Evolutionary conservation across 768 basidiomycete genomes (phyloP).

Genomic region (Hygrocybe coccinea): DNA sequence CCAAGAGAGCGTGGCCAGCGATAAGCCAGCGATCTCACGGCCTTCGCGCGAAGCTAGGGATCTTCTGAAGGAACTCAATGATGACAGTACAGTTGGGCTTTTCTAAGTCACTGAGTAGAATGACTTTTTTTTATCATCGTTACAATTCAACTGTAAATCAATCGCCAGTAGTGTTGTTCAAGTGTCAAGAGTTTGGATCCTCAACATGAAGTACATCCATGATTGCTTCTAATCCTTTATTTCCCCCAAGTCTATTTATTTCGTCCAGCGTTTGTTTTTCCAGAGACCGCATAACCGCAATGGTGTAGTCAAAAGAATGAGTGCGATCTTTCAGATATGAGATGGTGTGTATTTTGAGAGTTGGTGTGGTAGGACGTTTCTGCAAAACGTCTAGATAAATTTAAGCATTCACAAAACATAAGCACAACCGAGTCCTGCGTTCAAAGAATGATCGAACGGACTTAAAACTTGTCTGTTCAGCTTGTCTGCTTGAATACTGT

Average conservation of each 20-base stretch:
- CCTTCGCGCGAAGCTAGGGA: constrained; percentile 84
- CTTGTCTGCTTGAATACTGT: constrained; percentile 74
- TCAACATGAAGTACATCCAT: constrained; percentile 8
- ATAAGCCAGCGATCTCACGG: constrained; percentile 66
- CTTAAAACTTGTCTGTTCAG: constrained; percentile 81
- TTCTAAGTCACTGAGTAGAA: too few species aligned
- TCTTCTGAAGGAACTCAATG: constrained; percentile 46
- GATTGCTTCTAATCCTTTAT: constrained; percentile 45
- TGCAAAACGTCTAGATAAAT: constrained; percentile 84
- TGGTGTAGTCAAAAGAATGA: constrained; percentile 83
- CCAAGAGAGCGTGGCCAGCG: constrained; percentile 60
- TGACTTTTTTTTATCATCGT: too few species aligned
- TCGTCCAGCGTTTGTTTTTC: constrained; percentile 66
- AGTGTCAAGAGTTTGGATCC: not conserved
- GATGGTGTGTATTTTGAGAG: constrained; percentile 77
- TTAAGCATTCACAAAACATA: too few species aligned
- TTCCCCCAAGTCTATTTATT: constrained; percentile 73
- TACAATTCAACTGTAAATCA: too few species aligned
- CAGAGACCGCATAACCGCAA: constrained; percentile 59
- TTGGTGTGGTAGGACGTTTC: constrained; percentile 77
- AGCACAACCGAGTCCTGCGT: not conserved
- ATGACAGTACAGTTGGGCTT: constrained; percentile 41
- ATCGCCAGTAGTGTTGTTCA: not conserved
- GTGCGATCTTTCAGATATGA: constrained; percentile 72
- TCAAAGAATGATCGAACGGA: constrained; percentile 35